phyloP scores from a whole-genome alignment of 2,329 filamentous ascomycete genomes.

The Hypoxylon sp. region DNA sequence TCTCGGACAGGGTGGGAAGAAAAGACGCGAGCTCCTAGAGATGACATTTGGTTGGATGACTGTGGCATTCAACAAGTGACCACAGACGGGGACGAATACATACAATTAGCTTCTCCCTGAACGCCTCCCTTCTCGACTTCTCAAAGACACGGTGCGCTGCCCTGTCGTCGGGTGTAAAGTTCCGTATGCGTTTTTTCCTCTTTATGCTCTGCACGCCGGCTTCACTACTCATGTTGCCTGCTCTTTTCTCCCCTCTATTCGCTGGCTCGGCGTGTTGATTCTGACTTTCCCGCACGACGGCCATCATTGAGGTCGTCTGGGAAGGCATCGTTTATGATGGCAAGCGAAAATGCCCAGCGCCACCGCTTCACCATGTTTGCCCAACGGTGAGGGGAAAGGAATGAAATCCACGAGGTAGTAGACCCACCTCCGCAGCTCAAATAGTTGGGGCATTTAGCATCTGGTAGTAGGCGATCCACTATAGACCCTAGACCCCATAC shows the following conservation, averaged over 20 bases:
- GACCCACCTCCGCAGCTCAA: not conserved
- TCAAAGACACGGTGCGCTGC: slow-evolving; percentile 60
- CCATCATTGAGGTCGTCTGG: slow-evolving; percentile 18
- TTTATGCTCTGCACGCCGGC: slow-evolving; percentile 11
- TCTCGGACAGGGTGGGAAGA: slow-evolving; percentile 54
- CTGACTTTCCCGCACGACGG: slow-evolving; percentile 9
- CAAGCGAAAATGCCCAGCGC: slow-evolving; percentile 16
- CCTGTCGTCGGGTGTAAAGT: slow-evolving; percentile 60
- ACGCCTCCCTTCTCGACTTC: slow-evolving; percentile 59
- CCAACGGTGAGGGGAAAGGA: slow-evolving; percentile 1
- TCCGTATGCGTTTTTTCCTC: slow-evolving; percentile 57
- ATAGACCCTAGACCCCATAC: not conserved
- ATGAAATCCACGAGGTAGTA: not conserved
- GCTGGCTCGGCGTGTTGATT: slow-evolving; percentile 5
- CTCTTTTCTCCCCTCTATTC: slow-evolving; percentile 19
- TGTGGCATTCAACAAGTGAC: slow-evolving; percentile 5
- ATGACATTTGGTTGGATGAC: slow-evolving; percentile 26
- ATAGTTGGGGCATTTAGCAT: slow-evolving; percentile 4
- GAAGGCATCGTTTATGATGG: slow-evolving; percentile 14
- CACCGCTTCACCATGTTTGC: not conserved
- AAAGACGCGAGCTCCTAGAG: slow-evolving; percentile 56
- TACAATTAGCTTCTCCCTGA: slow-evolving; percentile 58
- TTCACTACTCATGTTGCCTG: slow-evolving; percentile 10
- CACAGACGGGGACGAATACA: slow-evolving; percentile 35
- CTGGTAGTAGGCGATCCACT: not conserved